Base-by-base conservation (phyloP, 1,284 basidiomycete species). In the Cryptococcus sp. region DNA sequence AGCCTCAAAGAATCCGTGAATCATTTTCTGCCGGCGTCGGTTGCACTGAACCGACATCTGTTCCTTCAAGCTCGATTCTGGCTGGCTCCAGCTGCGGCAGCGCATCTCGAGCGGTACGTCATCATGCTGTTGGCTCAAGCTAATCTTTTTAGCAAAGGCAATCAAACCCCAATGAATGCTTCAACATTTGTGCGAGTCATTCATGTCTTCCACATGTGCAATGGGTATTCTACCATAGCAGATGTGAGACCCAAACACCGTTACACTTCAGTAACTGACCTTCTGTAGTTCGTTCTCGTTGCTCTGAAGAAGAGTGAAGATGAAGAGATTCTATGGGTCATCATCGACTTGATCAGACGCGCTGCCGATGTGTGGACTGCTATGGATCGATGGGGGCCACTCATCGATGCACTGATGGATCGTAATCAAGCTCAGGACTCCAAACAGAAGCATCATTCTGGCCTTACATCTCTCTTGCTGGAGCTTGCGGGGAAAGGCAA, bases 351-450 rank as follows among this genome's bases (percentile, higher is more conserved):
- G 13, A 57, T 74, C 13, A 59, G 61, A 47, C 64, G 73, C 10
- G 68, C 71, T 44, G 73, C 68, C 8, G 72, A 74, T 49, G 61
- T 67, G 3, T 76, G 72, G 72, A 76, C 73, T 1, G 66, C 71
- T 1, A 73, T 71, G 53, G 73, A 76, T 56, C 63, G 70, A 7
- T 74, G 72, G 72, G 59, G 53, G 5, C 58, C 64, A 37, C 56
- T 76, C 34, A 63, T 65, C 5, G 61, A 68, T 38, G 71, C 67
- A 4, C 56, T 74, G 32, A 61, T 76, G 54, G 64, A 68, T 37
- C 60, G 68, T 30, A 66, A 70, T 55, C 64, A 68, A 31, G 45
- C 51, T 8, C 58, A 68, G 41, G 62, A 67, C 49, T 58, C 58
- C 33, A 49, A 57, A 36, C 64, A 66, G 7, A 55, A 55, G 35